These are phyloP conservation scores for Cladosporium sp. DNA, from an alignment of 2,329 filamentous ascomycete genomes.

Conservation along the genomic window DNA sequence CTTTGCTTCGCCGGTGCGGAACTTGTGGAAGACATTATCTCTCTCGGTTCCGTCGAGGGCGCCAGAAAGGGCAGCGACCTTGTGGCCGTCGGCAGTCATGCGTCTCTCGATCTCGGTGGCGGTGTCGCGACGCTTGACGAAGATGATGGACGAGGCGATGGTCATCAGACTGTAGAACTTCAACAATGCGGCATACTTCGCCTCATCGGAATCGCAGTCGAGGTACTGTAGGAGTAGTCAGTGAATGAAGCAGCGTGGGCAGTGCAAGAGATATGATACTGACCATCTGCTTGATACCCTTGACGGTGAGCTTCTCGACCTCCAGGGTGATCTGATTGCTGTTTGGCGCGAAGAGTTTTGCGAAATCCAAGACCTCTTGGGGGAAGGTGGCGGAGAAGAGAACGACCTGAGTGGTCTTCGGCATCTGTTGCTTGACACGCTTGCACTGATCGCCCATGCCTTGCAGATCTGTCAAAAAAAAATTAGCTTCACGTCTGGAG, in stretches of 20 bases:
- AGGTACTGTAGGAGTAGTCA: slow-evolving; percentile 60
- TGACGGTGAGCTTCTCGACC: slow-evolving; percentile 89
- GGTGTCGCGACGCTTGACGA: slow-evolving; percentile 90
- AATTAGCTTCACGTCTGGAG: background rate
- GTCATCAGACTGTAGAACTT: slow-evolving; percentile 96
- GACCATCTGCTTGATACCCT: slow-evolving; percentile 89
- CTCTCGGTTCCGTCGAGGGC: slow-evolving; percentile 81
- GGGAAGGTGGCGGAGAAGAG: slow-evolving; percentile 96
- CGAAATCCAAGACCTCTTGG: slow-evolving; percentile 80
- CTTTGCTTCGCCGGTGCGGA: slow-evolving; percentile 84
- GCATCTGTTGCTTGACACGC: slow-evolving; percentile 78
- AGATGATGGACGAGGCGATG: slow-evolving; percentile 96
- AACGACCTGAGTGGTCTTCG: slow-evolving; percentile 76
- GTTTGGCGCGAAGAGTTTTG: slow-evolving; percentile 78
- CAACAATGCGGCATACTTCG: slow-evolving; percentile 86
- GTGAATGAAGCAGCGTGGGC: background rate
- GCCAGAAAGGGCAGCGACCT: slow-evolving; percentile 85
- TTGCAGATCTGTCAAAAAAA: slow-evolving; percentile 69
- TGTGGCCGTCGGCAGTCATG: slow-evolving; percentile 87
- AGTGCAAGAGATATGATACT: background rate
- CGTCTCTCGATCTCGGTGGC: slow-evolving; percentile 81
- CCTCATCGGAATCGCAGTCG: slow-evolving; percentile 78
- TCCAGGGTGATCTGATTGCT: slow-evolving; percentile 86
- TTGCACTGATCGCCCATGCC: slow-evolving; percentile 94
- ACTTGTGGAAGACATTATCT: slow-evolving; percentile 81